Percentiles rank a stretch among this genome's conserved stretches.
phyloP scores from a whole-genome alignment of 1,139 yeast species.

The Saccharomyces hybrid region DNA sequence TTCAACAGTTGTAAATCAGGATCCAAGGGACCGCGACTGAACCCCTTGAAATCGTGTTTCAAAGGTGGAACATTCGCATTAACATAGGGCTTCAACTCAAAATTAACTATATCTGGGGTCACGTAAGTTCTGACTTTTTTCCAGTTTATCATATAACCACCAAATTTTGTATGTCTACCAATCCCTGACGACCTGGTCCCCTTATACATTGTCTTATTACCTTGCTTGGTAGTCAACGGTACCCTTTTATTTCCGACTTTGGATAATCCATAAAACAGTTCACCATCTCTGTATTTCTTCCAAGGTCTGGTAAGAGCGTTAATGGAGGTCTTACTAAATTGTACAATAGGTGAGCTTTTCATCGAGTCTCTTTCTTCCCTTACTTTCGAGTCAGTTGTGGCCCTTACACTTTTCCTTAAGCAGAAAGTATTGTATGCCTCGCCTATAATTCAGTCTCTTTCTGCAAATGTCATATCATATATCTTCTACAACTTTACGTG shows the following conservation, averaged over 20 bases:
- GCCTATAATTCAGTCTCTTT: background rate
- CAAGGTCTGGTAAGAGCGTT: conserved; percentile 66
- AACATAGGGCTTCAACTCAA: conserved; percentile 64
- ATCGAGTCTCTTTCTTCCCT: background rate
- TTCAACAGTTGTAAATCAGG: conserved; percentile 67
- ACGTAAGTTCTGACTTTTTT: conserved; percentile 83
- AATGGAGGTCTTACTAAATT: background rate
- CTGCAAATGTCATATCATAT: background rate
- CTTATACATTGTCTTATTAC: conserved; percentile 87
- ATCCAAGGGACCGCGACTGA: conserved; percentile 61
- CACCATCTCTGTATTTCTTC: conserved; percentile 78
- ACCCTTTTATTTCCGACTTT: conserved; percentile 80
- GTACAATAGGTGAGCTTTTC: background rate
- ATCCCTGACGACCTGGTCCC: conserved; percentile 95
- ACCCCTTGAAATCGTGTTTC: conserved; percentile 62
- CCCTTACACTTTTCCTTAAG: background rate
- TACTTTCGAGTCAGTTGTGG: background rate
- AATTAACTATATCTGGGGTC: conserved; percentile 51
- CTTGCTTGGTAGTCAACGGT: conserved; percentile 83
- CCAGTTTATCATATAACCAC: conserved; percentile 76
- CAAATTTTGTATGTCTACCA: conserved; percentile 69
- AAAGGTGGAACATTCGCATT: conserved; percentile 63
- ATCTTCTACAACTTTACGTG: background rate
- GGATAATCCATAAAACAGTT: conserved; percentile 69
- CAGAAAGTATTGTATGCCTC: background rate